Base-by-base conservation (phyloP, 768 basidiomycete genomes). In the Boletus huronensis region DNA sequence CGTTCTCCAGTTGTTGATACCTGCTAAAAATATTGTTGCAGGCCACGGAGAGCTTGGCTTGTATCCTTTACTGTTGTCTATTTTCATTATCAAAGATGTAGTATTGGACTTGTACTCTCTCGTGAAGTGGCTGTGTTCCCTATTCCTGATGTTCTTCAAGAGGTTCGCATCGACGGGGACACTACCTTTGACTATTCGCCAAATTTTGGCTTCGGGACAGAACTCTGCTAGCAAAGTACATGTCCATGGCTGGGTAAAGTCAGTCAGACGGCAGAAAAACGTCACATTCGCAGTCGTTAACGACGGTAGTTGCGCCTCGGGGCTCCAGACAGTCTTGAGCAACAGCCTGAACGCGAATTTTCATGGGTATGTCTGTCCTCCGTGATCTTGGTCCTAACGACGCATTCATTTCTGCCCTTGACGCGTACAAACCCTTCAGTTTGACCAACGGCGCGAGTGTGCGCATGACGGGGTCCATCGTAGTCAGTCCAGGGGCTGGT, bases 171-270 rank as follows among this genome's bases (percentile, higher is more conserved):
- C 65, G 48, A 54, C 63, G 19, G 23, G 60, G 51, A 59, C 60
- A 14, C 57, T 72, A 21, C 71, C 71, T 55, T 55, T 43, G 29
- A 66, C 71, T 16, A 73, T 71, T 19, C 71, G 73, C 48, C 75
- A 78, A 61, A 64, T 78, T 19, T 67, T 78, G 17, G 54, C 67
- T 5, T 62, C 62, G 6, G 53, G 53, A 19, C 53, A 29, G 34
- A 57, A 52, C 14, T 19, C 55, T 8, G n/a, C 53, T 1, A 46
- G n/a, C 21, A 58, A 64, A 11, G 62, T 77, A 8, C 58, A 72
- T 21, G 78, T 95, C 10, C 82, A 84, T 40, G 94, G 90, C 48
- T 96, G 92, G 91, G 77, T 98, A 52, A 87, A 87, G 62, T 91
- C 89, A 2, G 80, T 95, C 38, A 80, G 93, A 39, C 81, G 83